Conservation (phyloP, 2,329 filamentous ascomycete species). For the Trichoderma cornu-damae region DNA sequence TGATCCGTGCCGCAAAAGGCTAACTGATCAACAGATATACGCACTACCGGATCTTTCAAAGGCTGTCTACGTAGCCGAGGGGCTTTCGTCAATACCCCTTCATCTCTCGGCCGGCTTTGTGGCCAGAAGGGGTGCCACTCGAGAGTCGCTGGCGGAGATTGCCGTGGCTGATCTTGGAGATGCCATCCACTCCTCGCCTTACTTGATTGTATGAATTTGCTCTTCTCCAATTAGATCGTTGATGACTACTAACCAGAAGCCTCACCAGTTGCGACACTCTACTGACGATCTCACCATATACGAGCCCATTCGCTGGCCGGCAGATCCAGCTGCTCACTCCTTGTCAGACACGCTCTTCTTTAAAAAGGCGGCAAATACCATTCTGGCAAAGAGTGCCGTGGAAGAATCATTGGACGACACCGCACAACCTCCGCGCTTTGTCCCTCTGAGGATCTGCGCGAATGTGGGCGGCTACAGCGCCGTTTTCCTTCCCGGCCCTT, state of each 20-base stretch:
- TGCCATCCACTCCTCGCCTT: slow-evolving; percentile 61
- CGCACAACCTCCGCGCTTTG: slow-evolving; percentile 42
- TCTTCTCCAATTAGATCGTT: neutral
- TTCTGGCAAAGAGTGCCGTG: slow-evolving; percentile 55
- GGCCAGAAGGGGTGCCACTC: slow-evolving; percentile 62
- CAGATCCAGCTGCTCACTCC: slow-evolving; percentile 31
- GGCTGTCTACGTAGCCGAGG: slow-evolving; percentile 69
- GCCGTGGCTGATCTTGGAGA: slow-evolving; percentile 83
- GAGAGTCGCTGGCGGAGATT: slow-evolving; percentile 72
- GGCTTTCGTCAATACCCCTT: slow-evolving; percentile 71
- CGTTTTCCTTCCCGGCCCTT: slow-evolving; percentile 75
- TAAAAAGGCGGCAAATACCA: slow-evolving; percentile 66
- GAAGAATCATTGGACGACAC: slow-evolving; percentile 47
- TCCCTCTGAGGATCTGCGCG: slow-evolving; percentile 52
- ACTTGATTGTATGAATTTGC: slow-evolving; percentile 65
- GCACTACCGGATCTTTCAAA: slow-evolving; percentile 66
- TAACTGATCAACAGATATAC: slow-evolving; percentile 57
- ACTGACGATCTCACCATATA: slow-evolving; percentile 84
- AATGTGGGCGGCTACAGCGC: slow-evolving; percentile 74
- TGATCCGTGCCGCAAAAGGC: neutral
- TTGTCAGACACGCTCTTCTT: slow-evolving; percentile 63
- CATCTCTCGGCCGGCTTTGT: slow-evolving; percentile 67
- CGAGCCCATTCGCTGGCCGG: slow-evolving; percentile 61
- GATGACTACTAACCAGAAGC: neutral
- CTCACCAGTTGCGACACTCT: slow-evolving; percentile 62